Base-by-base conservation (phyloP, 2,329 filamentous ascomycete genomes). In the Trichoderma simmonsii region DNA sequence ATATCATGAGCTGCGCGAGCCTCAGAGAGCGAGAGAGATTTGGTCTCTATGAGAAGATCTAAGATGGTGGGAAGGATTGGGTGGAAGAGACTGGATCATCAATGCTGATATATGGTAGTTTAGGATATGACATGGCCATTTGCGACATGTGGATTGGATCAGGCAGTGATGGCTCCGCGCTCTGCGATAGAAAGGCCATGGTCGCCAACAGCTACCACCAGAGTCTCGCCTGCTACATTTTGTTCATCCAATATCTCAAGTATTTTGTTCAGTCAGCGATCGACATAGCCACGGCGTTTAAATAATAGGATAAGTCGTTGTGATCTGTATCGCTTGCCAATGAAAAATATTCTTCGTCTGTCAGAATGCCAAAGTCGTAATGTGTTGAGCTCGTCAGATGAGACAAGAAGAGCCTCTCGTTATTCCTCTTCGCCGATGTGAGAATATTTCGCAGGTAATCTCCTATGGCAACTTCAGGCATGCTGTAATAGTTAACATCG, bases 311-410 rank as follows among this genome's bases (percentile, higher is more conserved):
- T 63, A 80, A 76, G 63, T 79, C 76, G 14, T 79, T 75, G 0
- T 78, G 72, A 1, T 79, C 77, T 14, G 75, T 74, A 7, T 78
- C 61, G 18, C n/a, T 34, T 9, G 63, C 28, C 39, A 81, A 67
- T 1, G 78, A 75, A 1, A 77, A 63, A 36, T 68, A 68, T 24
- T 60, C 18, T 56, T 71, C 63, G 30, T 68, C 34, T 30, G 51
- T 5, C 5, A 67, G 68, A 65, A 82, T 74, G 6, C 73, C 74
- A 51, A 81, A 82, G 8, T 79, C 78, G 57, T 82, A 80, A 68
- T 82, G 80, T 3, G 77, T 78, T 4, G 80, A 82, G 72, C 80
- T 81, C 3, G 81, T 82, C 3, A 82, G 70, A 71, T 82, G 81
- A 2, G 79, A 78, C 1, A 82, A 69, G 36, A 82, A 82, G 0